Conservation (phyloP, 805 yeast species). For the Candida tibetensis region DNA sequence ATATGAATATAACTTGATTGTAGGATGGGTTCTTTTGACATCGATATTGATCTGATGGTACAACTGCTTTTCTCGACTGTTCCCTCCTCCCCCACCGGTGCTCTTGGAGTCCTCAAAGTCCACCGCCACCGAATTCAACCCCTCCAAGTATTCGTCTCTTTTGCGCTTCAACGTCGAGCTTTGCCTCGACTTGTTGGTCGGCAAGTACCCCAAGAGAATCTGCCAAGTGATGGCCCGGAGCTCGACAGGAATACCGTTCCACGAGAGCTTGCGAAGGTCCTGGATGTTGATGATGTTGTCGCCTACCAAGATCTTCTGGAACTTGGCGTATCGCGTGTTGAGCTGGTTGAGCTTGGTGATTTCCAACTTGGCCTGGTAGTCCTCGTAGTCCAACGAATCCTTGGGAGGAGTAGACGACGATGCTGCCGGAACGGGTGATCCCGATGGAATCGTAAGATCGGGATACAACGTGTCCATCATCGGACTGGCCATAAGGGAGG, state of each 20-base stretch:
- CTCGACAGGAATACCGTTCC: slow-evolving; percentile 91
- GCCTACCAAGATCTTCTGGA: slow-evolving; percentile 55
- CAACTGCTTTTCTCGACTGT: slow-evolving; percentile 57
- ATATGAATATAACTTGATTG: slow-evolving; percentile 65
- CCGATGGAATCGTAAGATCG: slow-evolving; percentile 28
- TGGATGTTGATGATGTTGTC: slow-evolving; percentile 58
- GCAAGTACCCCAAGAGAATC: slow-evolving; percentile 81
- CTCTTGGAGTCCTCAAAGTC: slow-evolving; percentile 28
- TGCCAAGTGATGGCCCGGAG: slow-evolving; percentile 89
- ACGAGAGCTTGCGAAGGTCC: slow-evolving; percentile 73
- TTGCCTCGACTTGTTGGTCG: slow-evolving; percentile 79
- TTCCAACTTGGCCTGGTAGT: slow-evolving; percentile 41
- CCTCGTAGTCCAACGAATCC: slow-evolving; percentile 44
- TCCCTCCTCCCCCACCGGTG: slow-evolving; percentile 15
- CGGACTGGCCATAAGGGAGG: slow-evolving; percentile 18
- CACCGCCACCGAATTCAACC: slow-evolving; percentile 62
- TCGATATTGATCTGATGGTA: slow-evolving; percentile 97
- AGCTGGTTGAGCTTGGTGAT: slow-evolving; percentile 56
- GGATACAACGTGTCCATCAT: slow-evolving; percentile 38
- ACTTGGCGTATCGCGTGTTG: slow-evolving; percentile 60
- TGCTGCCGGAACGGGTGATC: slow-evolving; percentile 1
- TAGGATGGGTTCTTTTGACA: slow-evolving; percentile 91
- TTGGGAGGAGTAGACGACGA: slow-evolving; percentile 11
- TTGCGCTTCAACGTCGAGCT: slow-evolving; percentile 68
- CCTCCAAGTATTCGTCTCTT: slow-evolving; percentile 80